Evolutionary conservation across 805 yeast genomes (phyloP), one percentile per base, ranked within the genome.

Genomic region (Yamadazyma kitorensis): DNA sequence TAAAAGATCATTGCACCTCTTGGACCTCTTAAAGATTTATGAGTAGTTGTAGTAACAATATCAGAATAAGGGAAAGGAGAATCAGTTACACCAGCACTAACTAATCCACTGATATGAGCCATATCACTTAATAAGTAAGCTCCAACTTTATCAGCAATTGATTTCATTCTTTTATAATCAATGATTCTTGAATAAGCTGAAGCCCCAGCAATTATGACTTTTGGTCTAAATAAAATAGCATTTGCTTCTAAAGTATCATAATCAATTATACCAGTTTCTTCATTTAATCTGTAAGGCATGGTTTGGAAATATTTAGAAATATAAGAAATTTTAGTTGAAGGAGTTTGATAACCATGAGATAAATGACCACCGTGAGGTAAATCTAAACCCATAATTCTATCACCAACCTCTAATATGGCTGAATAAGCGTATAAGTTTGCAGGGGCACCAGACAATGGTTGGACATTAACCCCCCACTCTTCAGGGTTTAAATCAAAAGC

Each of bases 1-100:
- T 84, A 93, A 76, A 93, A 93, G 64, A 93, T 93, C 96, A 93
- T 91, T 39, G 98, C 97, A 66, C 98, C 98, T 74, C 98, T 86
- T 62, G 98, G 98, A 43, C 98, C 98, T 74, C 98, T 86, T 57
- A 93, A 77, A 24, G 98, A 89, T 73, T 93, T 93, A 77, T 93
- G 98, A 41, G 98, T 91, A 40, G 98, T 91, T 53, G 98, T 93
- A 48, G 98, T 93, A 58, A 93, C 98, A 50, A 93, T 82, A 59
- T 93, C 98, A 40, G 98, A 91, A 65, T 84, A 87, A 68, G 88
- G 94, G 72, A 93, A 93, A 47, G 98, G 98, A 38, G 95, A 82
- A 51, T 89, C 94, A 43, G 87, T 89, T 37, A 91, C 98, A 50
- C 88, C 93, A 44, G 98, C 96, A 45, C 96, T 87, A 47, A 93